These are phyloP conservation scores for Xerocomellus chrysenteron DNA, from an alignment of 768 basidiomycete species.

Conservation along the genomic window DNA sequence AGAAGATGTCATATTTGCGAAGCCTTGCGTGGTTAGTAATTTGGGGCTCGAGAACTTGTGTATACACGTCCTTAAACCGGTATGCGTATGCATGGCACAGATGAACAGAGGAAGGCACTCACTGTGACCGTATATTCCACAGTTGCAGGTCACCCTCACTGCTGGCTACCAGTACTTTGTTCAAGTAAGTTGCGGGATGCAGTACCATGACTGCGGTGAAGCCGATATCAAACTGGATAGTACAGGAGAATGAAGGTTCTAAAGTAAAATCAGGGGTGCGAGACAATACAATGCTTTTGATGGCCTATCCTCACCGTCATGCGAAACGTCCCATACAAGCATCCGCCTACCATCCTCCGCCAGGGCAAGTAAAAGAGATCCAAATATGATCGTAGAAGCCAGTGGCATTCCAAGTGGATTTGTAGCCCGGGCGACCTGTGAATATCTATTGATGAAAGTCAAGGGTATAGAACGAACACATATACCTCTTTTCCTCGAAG, in stretches of 20 bases:
- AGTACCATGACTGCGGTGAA: constrained; percentile 86
- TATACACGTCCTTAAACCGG: constrained; percentile 64
- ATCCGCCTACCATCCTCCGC: constrained; percentile 76
- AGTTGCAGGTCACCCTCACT: constrained; percentile 79
- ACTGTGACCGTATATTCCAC: constrained; percentile 93
- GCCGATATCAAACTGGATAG: constrained; percentile 74
- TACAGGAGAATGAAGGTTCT: constrained; percentile 39
- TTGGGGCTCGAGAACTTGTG: constrained; percentile 66
- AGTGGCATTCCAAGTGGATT: constrained; percentile 66
- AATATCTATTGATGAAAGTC: constrained; percentile 5
- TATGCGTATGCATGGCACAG: neutral
- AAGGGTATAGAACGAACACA: neutral
- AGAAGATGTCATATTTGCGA: constrained; percentile 28
- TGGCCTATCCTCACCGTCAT: constrained; percentile 47
- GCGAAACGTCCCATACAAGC: constrained; percentile 72
- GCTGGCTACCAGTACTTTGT: constrained; percentile 89
- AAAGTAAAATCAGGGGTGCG: constrained; percentile 10
- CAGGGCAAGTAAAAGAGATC: constrained; percentile 74
- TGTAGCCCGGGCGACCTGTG: constrained; percentile 49
- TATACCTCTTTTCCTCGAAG: constrained; percentile 83
- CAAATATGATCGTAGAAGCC: constrained; percentile 73
- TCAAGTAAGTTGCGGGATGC: constrained; percentile 95
- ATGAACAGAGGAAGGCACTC: constrained; percentile 24
- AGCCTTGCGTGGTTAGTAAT: constrained; percentile 44
- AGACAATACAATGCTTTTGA: neutral